Evolutionary conservation across 2,329 filamentous ascomycete species (phyloP).

Genomic region (Metarhizium guizhouense): DNA sequence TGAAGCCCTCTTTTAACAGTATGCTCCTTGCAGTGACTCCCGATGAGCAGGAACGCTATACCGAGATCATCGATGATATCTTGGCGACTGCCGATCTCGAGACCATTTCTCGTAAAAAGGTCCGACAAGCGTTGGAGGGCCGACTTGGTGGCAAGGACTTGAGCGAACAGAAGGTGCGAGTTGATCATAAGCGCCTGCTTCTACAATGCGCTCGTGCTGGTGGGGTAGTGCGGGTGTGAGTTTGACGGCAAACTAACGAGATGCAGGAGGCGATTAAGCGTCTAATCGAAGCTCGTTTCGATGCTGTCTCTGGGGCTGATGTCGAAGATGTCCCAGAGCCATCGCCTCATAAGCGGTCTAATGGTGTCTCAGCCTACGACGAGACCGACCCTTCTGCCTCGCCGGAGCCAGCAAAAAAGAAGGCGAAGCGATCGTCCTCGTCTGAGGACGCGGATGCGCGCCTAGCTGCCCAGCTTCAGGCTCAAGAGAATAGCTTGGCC

Average conservation of each 20-base stretch:
- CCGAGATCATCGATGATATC: conserved; percentile 50
- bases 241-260: background rate
- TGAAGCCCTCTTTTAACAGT: background rate
- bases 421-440: conserved; percentile 54
- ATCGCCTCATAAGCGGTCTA: conserved; percentile 25
- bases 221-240: background rate
- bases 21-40: conserved; percentile 31
- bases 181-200: background rate
- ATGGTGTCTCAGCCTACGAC: conserved; percentile 25
- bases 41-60: conserved; percentile 44
- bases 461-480: conserved; percentile 80
- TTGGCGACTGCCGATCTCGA: conserved; percentile 48
- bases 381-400: conserved; percentile 40
- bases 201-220: background rate
- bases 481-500: conserved; percentile 70
- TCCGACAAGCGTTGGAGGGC: conserved; percentile 46
- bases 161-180: conserved; percentile 46
- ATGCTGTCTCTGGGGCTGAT: conserved; percentile 49
- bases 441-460: conserved; percentile 73
- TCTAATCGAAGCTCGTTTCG: conserved; percentile 66
- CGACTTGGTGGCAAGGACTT: conserved; percentile 48
- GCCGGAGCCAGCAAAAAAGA: conserved; percentile 46
- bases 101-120: conserved; percentile 56
- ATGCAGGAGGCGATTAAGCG: conserved; percentile 57
- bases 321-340: conserved; percentile 34